A percentile compares a stretch with the other conserved stretches of the same genome.
Evolutionary conservation across 2,329 filamentous ascomycete genomes (phyloP).

Genomic region (Talaromyces atroroseus): DNA sequence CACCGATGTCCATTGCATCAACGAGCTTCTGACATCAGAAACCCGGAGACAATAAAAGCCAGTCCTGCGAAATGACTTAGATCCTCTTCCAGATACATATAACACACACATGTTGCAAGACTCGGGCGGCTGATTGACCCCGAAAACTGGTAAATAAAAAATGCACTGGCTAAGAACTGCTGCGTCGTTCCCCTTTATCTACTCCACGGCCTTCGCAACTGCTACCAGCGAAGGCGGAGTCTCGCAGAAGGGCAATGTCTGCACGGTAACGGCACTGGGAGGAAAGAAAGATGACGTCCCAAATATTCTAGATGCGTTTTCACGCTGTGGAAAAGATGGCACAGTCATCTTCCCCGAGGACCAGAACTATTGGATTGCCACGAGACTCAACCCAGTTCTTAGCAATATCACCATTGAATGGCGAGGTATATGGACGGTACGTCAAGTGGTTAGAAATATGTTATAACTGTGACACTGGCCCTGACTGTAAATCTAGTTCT

Average conservation of each 20-base stretch:
- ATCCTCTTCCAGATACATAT: neutral
- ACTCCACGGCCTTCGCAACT: constrained; percentile 3
- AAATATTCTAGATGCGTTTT: constrained; percentile 38
- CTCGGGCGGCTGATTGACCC: neutral
- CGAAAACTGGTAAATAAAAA: neutral
- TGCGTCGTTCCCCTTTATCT: neutral
- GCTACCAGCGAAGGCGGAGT: constrained; percentile 4
- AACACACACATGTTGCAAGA: neutral
- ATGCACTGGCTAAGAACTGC: constrained; percentile 6
- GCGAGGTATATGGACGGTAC: constrained; percentile 48
- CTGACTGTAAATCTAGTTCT: constrained; percentile 28
- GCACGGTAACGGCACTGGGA: constrained; percentile 37
- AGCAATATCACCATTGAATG: constrained; percentile 49
- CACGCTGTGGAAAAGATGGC: constrained; percentile 35
- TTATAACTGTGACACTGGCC: neutral
- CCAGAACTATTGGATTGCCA: constrained; percentile 48
- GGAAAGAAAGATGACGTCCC: constrained; percentile 37
- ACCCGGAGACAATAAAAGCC: neutral
- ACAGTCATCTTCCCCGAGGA: constrained; percentile 48
- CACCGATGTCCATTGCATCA: neutral
- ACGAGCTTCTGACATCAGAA: neutral
- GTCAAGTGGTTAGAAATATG: neutral
- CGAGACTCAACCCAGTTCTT: constrained; percentile 46
- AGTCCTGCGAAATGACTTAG: neutral
- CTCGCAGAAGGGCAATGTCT: constrained; percentile 21